Base-by-base conservation (phyloP, 2,329 filamentous ascomycete species). In the Paecilomyces formosus region DNA sequence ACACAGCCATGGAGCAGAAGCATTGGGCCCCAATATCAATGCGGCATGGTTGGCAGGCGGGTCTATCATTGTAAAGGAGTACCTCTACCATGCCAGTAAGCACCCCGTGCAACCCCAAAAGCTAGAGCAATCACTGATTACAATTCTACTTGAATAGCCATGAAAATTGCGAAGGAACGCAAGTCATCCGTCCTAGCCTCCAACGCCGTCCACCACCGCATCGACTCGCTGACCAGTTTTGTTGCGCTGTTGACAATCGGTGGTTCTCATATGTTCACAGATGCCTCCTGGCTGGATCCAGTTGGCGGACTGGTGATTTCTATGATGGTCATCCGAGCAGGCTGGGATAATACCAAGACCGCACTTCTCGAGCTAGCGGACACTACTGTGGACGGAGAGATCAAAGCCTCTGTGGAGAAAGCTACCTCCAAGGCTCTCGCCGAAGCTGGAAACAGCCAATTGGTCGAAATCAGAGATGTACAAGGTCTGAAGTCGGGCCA, bases 141-240 rank as follows among this genome's bases (percentile, higher is more conserved):
- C 18, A n/a, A 3, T 21, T 18, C 1, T 11, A 2, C 6, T 49
- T 54, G 35, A 54, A 54, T 58, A 95, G 90, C 91, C 55, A 95
- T 97, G 88, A 97, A 97, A 79, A 86, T 99, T 61, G 94, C 94
- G 53, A 86, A 86, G 66, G 90, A 96, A 76, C 90, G 93, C 73
- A 96, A 96, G 72, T 97, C 93, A 12, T 95, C 92, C 6, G 92
- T 99, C 60, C 85, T 99, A 24, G 92, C 93, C 45, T 97, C 92
- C 59, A 99, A 99, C 71, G 93, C 94, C 60, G 83, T 97, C 64
- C 94, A 99, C 76, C 94, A 97, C 79, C 90, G 94, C 61, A 88
- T 99, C 71, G 94, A 99, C 76, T 96, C 92, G 59, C 82, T 97
- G 58, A 99, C 94, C 1, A 93, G 93, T 64, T 89, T 97, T 66